Conservation (phyloP, 192 early-diverging fungal species). For the Podila epicladia region DNA sequence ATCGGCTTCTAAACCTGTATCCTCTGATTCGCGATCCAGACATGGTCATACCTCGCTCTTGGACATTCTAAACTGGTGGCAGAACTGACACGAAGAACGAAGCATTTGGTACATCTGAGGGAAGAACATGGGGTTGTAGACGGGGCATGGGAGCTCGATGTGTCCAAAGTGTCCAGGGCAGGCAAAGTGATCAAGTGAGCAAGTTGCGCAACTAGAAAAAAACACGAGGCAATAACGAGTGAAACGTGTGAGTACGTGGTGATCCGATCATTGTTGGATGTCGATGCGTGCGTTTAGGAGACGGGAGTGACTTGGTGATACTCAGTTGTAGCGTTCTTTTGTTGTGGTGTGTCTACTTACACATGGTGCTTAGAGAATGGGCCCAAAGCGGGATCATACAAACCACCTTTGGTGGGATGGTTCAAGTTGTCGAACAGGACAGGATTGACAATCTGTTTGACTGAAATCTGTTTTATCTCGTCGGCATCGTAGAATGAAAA, state of each 20-base stretch:
- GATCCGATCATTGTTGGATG: neutral
- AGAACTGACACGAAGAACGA: constrained; percentile 88
- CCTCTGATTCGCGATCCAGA: neutral
- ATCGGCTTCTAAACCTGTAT: too few relatives aligned
- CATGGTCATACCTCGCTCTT: constrained; percentile 57
- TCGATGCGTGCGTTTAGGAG: too few relatives aligned
- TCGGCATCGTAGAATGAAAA: constrained; percentile 92
- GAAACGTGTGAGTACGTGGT: too few relatives aligned
- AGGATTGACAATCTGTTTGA: constrained; percentile 93
- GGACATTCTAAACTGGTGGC: constrained; percentile 82
- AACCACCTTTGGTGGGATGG: constrained; percentile 90
- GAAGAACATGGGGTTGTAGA: constrained; percentile 96
- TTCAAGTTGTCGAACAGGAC: constrained; percentile 86
- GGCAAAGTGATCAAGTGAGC: constrained; percentile 78
- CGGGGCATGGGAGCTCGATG: constrained; percentile 89
- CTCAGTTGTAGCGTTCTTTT: too few relatives aligned
- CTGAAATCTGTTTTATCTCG: constrained; percentile 93
- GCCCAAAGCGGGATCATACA: constrained; percentile 95
- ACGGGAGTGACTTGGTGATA: neutral
- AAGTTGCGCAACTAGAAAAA: constrained; percentile 81
- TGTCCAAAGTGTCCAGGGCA: constrained; percentile 99
- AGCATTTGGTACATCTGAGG: constrained; percentile 88
- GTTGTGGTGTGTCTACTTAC: constrained; percentile 48
- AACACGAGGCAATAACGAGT: neutral
- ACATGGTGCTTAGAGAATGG: constrained; percentile 85